phyloP scores from a whole-genome alignment of 2,329 filamentous ascomycete species.

The Aspergillus bombycis region DNA sequence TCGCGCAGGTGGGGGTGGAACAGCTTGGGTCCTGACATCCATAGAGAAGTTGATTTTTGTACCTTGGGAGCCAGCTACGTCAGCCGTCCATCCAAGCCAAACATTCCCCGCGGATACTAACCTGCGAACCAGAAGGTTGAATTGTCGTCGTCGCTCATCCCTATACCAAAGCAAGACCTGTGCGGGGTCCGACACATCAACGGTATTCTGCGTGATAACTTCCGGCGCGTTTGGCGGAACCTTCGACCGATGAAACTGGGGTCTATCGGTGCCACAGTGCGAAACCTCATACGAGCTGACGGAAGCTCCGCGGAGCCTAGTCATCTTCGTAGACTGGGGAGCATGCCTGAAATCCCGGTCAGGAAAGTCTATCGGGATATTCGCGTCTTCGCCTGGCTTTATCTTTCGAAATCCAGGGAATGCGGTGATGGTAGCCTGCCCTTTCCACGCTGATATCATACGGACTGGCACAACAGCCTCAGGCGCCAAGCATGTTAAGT shows the following conservation, averaged over 20 bases:
- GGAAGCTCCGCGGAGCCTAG: conserved; percentile 46
- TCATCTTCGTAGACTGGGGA: conserved; percentile 37
- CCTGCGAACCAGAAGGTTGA: conserved; percentile 69
- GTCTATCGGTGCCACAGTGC: conserved; percentile 31
- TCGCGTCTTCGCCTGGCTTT: not conserved
- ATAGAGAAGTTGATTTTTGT: conserved; percentile 77
- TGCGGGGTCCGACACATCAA: conserved; percentile 41
- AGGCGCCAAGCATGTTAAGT: conserved; percentile 16
- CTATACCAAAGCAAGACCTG: conserved; percentile 42
- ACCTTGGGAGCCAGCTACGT: conserved; percentile 53
- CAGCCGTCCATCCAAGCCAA: conserved; percentile 5
- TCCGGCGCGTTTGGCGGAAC: conserved; percentile 46
- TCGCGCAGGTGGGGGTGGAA: conserved; percentile 77
- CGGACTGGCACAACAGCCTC: conserved; percentile 14
- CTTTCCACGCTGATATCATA: conserved; percentile 29
- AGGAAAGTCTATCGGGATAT: not conserved
- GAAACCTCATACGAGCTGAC: conserved; percentile 35
- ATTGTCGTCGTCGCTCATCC: conserved; percentile 45
- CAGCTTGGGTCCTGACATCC: conserved; percentile 74
- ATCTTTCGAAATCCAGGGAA: not conserved
- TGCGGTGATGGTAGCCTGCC: conserved; percentile 9
- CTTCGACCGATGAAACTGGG: conserved; percentile 39
- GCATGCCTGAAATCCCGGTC: conserved; percentile 29
- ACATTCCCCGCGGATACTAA: conserved; percentile 40
- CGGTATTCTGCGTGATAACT: conserved; percentile 42